Percentiles rank a stretch among this genome's conserved stretches.
phyloP scores from a whole-genome alignment of 1,139 yeast species.

The Debaryomycetaceae sp. region DNA sequence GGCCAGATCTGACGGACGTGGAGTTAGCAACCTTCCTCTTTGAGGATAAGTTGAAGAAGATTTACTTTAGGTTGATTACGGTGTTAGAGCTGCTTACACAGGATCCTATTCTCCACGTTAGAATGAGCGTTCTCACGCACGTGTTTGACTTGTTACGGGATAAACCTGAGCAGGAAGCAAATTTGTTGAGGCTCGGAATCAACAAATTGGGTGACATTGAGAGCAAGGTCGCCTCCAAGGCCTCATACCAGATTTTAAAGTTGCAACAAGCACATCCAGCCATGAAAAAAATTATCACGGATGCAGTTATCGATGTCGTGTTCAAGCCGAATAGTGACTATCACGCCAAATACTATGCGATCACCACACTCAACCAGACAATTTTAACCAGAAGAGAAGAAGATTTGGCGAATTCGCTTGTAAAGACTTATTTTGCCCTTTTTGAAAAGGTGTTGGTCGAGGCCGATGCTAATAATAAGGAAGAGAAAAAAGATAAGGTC shows the following conservation, averaged over 20 bases:
- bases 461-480: conserved; percentile 36
- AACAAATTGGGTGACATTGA: conserved; percentile 92
- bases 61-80: conserved; percentile 60
- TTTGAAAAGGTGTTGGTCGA: conserved; percentile 76
- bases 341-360: conserved; percentile 80
- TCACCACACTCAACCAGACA: conserved; percentile 85
- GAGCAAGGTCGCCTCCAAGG: conserved; percentile 80
- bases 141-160: conserved; percentile 69
- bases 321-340: conserved; percentile 71
- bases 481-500: conserved; percentile 30
- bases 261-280: conserved; percentile 92
- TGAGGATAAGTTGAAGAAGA: conserved; percentile 77
- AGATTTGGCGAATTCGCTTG: conserved; percentile 67
- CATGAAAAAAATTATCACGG: conserved; percentile 75
- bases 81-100: conserved; percentile 69
- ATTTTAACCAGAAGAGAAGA: conserved; percentile 70
- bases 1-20: conserved; percentile 32
- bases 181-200: conserved; percentile 76
- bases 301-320: conserved; percentile 69
- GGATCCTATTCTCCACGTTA: conserved; percentile 87
- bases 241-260: conserved; percentile 71
- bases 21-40: conserved; percentile 70
- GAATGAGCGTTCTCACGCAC: conserved; percentile 66
- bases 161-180: conserved; percentile 96
- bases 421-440: conserved; percentile 75